phyloP scores from a whole-genome alignment of 306 rosid genomes.

The Alnus glutinosa region DNA sequence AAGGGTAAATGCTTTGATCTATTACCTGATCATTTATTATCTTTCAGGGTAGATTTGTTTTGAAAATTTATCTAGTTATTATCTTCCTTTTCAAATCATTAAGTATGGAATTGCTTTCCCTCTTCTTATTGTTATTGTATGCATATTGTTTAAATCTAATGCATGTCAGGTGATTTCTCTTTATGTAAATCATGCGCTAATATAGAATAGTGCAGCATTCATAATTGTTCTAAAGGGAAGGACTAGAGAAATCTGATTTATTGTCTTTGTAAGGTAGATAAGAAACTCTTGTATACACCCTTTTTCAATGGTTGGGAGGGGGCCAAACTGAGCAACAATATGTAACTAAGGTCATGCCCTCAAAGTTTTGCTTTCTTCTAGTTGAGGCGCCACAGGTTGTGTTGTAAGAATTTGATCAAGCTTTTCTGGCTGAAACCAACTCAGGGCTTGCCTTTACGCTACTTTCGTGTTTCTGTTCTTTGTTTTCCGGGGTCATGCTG shows the following conservation, averaged over 20 bases:
- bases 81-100: not conserved
- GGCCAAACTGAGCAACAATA: not conserved
- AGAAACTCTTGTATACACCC: not conserved
- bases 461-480: too few species aligned
- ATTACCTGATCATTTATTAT: conserved; percentile 8
- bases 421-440: not conserved
- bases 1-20: conserved; percentile 63
- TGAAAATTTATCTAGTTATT: not conserved
- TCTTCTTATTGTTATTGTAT: not conserved
- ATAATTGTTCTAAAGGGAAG: not conserved
- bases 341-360: not conserved
- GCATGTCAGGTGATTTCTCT: not conserved
- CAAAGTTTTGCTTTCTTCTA: not conserved
- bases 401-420: not conserved
- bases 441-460: too few species aligned
- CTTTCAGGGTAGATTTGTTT: conserved; percentile 10
- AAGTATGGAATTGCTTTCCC: not conserved
- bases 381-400: not conserved
- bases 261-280: not conserved
- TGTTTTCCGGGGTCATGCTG: too few species aligned
- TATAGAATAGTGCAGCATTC: not conserved
- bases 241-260: not conserved
- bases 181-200: not conserved
- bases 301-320: not conserved
- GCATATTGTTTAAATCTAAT: not conserved